Evolutionary conservation across 2,329 filamentous ascomycete species (phyloP).

Genomic region (Monilinia laxa): DNA sequence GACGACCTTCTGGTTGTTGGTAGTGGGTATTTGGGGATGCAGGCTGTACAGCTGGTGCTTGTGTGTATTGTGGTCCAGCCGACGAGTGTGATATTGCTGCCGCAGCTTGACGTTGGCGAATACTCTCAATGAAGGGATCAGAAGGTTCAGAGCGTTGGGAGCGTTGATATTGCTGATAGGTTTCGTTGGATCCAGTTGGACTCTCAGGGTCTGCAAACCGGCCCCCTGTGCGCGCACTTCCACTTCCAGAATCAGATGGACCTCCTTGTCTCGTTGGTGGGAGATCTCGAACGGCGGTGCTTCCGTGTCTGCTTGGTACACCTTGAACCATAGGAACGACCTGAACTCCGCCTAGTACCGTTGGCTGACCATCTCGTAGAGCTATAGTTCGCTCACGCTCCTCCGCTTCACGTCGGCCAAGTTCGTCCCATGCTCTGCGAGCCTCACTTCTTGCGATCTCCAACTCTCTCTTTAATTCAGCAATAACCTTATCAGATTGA

Average conservation of each 20-base stretch:
- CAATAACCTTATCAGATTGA: slow-evolving; percentile 73
- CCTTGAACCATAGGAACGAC: slow-evolving; percentile 89
- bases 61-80: slow-evolving; percentile 42
- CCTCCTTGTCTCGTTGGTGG: slow-evolving; percentile 49
- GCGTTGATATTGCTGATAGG: slow-evolving; percentile 37
- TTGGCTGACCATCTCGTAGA: slow-evolving; percentile 84
- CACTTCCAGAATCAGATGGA: slow-evolving; percentile 41
- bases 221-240: slow-evolving; percentile 31
- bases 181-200: slow-evolving; percentile 26
- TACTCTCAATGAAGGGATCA: slow-evolving; percentile 59
- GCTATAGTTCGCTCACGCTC: slow-evolving; percentile 83
- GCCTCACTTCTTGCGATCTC: slow-evolving; percentile 96
- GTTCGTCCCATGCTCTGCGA: slow-evolving; percentile 92
- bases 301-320: slow-evolving; percentile 55
- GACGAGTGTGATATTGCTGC: slow-evolving; percentile 33
- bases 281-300: slow-evolving; percentile 43
- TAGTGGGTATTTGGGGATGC: slow-evolving; percentile 45
- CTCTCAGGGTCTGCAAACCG: slow-evolving; percentile 27
- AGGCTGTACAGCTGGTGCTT: slow-evolving; percentile 47
- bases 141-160: slow-evolving; percentile 55
- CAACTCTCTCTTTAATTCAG: slow-evolving; percentile 88
- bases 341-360: slow-evolving; percentile 87
- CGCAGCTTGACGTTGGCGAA: slow-evolving; percentile 35
- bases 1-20: slow-evolving; percentile 45
- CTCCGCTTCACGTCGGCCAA: slow-evolving; percentile 88